Base-by-base conservation (phyloP, 371 early-diverging fungal species). In the Enteropsectra breve region DNA sequence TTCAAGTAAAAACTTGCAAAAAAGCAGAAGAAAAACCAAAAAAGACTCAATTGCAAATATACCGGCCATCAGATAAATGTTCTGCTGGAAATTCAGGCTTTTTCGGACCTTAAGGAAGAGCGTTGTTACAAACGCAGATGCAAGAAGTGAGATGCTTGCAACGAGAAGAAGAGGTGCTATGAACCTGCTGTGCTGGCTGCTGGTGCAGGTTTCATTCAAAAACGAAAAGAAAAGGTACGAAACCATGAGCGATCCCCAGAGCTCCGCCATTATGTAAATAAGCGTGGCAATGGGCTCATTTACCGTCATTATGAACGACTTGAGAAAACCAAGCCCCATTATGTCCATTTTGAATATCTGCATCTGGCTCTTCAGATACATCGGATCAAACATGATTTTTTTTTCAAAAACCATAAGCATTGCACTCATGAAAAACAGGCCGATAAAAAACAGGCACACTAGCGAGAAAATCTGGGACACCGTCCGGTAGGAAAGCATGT, bases 171-270 rank as follows among this genome's bases (percentile, higher is more conserved):
- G 66, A 0, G 79, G 67, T 0, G 81, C 79, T 29, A 74, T 65
- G 62, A 79, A 81, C 37, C 81, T 52, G 1, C 64, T 52, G n/a
- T 71, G 76, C 63, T 81, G 79, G 34, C 62, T 74, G 13, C 71
- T 48, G 6, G 81, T 65, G 53, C 81, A 81, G 2, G 66, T 45
- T 52, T 78, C 78, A 63, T 79, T 79, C 13, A 82, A 47, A 15
- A 72, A 73, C n/a, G 67, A 63, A 45, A 81, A 56, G 65, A 79
- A 81, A 36, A 81, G 65, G 61, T 81, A 67, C 8, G 76, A 71
- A 3, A 79, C 62, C 46, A 81, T 69, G 1, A 77, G 40, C 55
- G 67, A 75, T 32, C 81, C 81, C 79, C 79, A 81, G 23, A 79
- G 52, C 63, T 81, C 81, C n/a, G 79, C 71, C 28, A 69, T 33